Percentiles rank a stretch among this genome's conserved stretches.
phyloP scores from a whole-genome alignment of 169 alveolate genomes.

The Plasmodium reichenowi region DNA sequence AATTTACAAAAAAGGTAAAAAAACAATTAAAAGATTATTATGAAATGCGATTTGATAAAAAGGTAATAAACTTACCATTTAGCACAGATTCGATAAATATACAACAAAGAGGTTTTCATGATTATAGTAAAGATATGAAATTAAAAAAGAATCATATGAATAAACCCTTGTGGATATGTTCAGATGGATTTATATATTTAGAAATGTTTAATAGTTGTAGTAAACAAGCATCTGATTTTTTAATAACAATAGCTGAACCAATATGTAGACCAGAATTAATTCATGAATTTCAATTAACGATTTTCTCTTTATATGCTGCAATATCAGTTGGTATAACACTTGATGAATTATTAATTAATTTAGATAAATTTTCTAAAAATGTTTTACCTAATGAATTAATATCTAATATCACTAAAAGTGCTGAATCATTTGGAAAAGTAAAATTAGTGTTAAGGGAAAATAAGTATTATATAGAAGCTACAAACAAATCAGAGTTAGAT shows the following conservation, averaged over 20 bases:
- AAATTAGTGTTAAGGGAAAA: slow-evolving; percentile 94
- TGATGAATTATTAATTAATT: slow-evolving; percentile 92
- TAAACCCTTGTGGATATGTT: slow-evolving; percentile 93
- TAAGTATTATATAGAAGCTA: slow-evolving; percentile 94
- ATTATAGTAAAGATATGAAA: slow-evolving; percentile 84
- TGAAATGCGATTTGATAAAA: slow-evolving; percentile 73
- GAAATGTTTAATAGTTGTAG: slow-evolving; percentile 88
- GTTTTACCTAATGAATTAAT: slow-evolving; percentile 88
- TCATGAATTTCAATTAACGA: slow-evolving; percentile 95
- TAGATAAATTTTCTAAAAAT: slow-evolving; percentile 94
- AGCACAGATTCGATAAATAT: slow-evolving; percentile 87
- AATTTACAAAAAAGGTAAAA: slow-evolving; percentile 26
- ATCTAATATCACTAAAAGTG: slow-evolving; percentile 87
- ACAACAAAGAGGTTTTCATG: slow-evolving; percentile 87
- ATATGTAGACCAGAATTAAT: slow-evolving; percentile 95
- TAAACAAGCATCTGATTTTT: slow-evolving; percentile 95
- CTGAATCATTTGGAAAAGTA: slow-evolving; percentile 94
- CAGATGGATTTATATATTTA: slow-evolving; percentile 90
- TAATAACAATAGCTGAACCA: slow-evolving; percentile 99
- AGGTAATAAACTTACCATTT: slow-evolving; percentile 80
- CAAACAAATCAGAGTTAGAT: slow-evolving; percentile 88
- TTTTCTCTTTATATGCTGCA: slow-evolving; percentile 97
- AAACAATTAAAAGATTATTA: slow-evolving; percentile 54
- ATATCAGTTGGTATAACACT: slow-evolving; percentile 95
- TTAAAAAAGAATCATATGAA: slow-evolving; percentile 87